Evolutionary conservation across 352 stramenopile species (phyloP), one percentile per base, ranked within the genome.

Genomic region (Thalassiosira livingstoniorum): DNA sequence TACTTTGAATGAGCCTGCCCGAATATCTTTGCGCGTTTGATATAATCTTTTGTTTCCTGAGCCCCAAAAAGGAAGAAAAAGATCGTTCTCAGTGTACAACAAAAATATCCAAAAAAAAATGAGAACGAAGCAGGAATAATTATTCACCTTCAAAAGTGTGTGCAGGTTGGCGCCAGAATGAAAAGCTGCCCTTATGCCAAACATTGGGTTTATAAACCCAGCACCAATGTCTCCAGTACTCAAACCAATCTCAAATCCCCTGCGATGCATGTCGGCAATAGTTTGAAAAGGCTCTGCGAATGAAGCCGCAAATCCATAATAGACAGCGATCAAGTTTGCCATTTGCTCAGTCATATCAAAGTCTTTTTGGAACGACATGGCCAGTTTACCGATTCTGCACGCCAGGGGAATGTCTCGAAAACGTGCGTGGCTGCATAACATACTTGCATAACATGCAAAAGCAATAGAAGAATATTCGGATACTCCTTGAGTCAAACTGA

Each of bases 281-380:
- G 42, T 3, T 75, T 87, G 74, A 1, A 87, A 57, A 29, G 74
- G 69, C 31, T 83, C 63, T 29, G 54, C 71, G 10, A 70, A n/a
- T 31, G 63, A 4, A 25, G 55, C 63, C 29, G 66, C 42, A 61
- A 67, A 73, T 15, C 42, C 43, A 25, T 77, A 86, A 42, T 68
- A 80, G 11, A 7, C 43, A 2, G 73, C 54, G 34, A 71, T 72
- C 25, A 83, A 4, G 13, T 71, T 63, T 63, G 80, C 62, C 13
- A 83, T 32, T 15, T 64, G 32, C 7, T 80, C 73, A 35, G 62
- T 11, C 34, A 53, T 45, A 57, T 67, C 54, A 51, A 75, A 82
- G 58, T 62, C 63, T n/a, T 51, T 62, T 21, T 74, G 54, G 4
- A 66, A 51, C 25, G 47, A 65, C 68, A 83, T 67, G 1, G 61